A percentile compares a stretch with the other conserved stretches of the same genome.
Conservation (phyloP, 495 filamentous ascomycete species). For the Trichoderma erinaceum region DNA sequence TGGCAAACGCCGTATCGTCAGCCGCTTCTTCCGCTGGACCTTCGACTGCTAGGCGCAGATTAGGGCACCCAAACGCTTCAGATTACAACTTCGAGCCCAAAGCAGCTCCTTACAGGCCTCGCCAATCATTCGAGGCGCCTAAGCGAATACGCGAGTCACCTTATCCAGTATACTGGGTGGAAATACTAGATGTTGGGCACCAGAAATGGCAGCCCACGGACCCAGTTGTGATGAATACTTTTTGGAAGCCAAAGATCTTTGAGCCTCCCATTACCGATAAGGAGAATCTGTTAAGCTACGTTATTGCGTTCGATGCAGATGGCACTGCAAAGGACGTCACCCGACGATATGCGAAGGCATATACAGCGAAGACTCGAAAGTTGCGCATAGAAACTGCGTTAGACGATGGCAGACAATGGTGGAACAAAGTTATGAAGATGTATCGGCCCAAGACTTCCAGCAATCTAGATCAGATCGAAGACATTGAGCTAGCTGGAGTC, state of each 20-base stretch:
- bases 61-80: constrained; percentile 39
- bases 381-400: constrained; percentile 60
- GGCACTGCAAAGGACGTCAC: constrained; percentile 74
- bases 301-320: constrained; percentile 74
- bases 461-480: constrained; percentile 76
- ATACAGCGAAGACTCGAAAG: constrained; percentile 81
- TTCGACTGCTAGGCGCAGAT: constrained; percentile 26
- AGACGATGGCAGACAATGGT: constrained; percentile 66
- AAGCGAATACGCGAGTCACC: constrained; percentile 53
- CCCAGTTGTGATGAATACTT: constrained; percentile 69
- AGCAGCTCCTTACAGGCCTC: constrained; percentile 20
- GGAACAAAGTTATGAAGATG: constrained; percentile 50
- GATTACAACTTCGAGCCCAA: constrained; percentile 32
- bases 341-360: constrained; percentile 69
- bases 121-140: constrained; percentile 24
- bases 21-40: constrained; percentile 17
- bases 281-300: constrained; percentile 73
- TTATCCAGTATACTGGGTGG: constrained; percentile 88
- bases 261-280: constrained; percentile 74
- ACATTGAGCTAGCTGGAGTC: constrained; percentile 62
- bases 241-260: constrained; percentile 62
- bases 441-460: constrained; percentile 51
- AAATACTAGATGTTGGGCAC: constrained; percentile 73
- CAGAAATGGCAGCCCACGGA: constrained; percentile 92
- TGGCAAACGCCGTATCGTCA: constrained; percentile 18